Evolutionary conservation across 768 basidiomycete genomes (phyloP), one percentile per base, ranked within the genome.

Genomic region (Lactarius sp.): DNA sequence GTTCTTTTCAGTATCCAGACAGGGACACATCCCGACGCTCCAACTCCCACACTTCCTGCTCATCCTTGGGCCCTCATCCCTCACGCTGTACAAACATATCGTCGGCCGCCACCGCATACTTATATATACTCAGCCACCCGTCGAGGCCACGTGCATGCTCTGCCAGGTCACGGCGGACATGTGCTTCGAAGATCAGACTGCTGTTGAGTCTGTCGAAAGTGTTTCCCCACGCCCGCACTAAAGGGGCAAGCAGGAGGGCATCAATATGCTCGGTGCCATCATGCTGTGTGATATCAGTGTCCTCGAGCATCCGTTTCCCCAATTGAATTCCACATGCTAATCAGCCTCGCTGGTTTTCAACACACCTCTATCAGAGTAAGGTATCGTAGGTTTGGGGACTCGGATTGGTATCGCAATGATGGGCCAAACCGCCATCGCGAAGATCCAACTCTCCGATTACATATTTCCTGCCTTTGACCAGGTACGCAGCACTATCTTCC

Each of bases 391-490:
- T 16, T 97, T 97, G 70, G 95, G 90, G 27, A 3, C 27, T 27
- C 27, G 27, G 2, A 91, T 97, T 53, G 95, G 95, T 14, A 74
- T 95, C 62, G 93, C 95, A 0, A 77, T 87, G 10, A 96, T 97
- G 88, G 94, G 94, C 0, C 94, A 94, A 64, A 92, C 91, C 4
- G 92, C 94, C 4, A 94, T 98, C 60, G 94, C 92, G 42, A 95
- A 98, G 75, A 92, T 97, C 62, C 90, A 92, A 71, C 94, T 94
- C 64, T 84, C 87, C 3, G 91, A 94, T 71, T 94, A 96, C 72
- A 95, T 96, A 64, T 95, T 80, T 71, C 94, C 94, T 12, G 94
- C 94, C 0, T 98, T 98, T 71, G 94, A 97, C 71, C 94, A 95
- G 81, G 91, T 88, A 56, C 49, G 75, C 64, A 14, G 10, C n/a